Conservation (phyloP, 2,329 filamentous ascomycete genomes). For the Colletotrichum limetticola region DNA sequence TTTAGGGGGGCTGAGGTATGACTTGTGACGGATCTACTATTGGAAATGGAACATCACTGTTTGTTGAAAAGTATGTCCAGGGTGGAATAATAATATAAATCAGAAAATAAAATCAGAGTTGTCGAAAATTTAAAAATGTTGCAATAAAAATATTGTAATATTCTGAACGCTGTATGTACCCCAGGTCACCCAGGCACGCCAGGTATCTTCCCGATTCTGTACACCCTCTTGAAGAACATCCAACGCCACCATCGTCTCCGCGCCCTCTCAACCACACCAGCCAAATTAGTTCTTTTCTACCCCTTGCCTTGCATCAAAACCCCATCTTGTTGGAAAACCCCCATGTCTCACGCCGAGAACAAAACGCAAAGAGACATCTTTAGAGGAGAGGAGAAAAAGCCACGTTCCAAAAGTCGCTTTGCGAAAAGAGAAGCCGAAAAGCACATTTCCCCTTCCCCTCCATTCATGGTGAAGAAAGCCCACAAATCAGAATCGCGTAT, state of each 20-base stretch:
- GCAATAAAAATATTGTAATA: background rate
- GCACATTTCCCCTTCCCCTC: background rate
- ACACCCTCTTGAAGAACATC: background rate
- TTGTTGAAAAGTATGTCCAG: background rate
- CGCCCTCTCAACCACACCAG: background rate
- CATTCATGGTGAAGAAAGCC: background rate
- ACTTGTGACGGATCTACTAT: background rate
- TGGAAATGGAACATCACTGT: background rate
- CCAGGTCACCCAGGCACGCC: background rate
- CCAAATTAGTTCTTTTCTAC: background rate
- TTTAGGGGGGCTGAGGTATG: background rate
- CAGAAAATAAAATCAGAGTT: background rate
- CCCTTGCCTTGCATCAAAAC: background rate
- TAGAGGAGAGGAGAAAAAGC: background rate
- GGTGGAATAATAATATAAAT: background rate
- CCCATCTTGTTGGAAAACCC: background rate
- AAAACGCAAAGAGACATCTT: background rate
- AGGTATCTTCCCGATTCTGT: background rate
- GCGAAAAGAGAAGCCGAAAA: background rate
- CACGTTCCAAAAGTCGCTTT: background rate
- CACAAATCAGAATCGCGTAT: slow-evolving; percentile 9
- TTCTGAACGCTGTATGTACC: too few relatives aligned
- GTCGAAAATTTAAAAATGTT: background rate
- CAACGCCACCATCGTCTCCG: slow-evolving; percentile 7
- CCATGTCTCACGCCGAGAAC: background rate